These are phyloP conservation scores for Tolypocladium album DNA, from an alignment of 2,329 filamentous ascomycete species.

Conservation along the genomic window DNA sequence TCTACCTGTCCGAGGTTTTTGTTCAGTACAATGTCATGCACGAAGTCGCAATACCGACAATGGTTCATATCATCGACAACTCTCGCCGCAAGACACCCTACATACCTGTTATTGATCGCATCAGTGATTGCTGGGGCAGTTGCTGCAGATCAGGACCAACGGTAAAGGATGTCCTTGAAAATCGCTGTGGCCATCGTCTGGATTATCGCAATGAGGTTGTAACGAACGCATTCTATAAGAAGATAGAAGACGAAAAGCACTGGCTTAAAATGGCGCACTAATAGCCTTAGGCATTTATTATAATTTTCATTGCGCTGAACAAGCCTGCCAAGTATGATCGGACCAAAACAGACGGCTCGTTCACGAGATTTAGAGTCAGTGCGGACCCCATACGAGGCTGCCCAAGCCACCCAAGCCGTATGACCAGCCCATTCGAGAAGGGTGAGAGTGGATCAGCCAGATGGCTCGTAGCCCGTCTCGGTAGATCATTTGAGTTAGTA, in stretches of 20 bases:
- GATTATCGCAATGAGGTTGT: not conserved
- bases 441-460: no score
- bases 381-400: no score
- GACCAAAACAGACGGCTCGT: no score
- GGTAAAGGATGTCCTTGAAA: not conserved
- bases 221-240: not conserved
- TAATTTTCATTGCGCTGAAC: not conserved
- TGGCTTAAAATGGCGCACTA: not conserved
- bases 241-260: not conserved
- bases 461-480: no score
- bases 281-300: not conserved
- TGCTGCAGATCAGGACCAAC: not conserved
- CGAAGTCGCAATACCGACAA: not conserved
- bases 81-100: not conserved
- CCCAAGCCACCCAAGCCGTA: no score
- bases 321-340: not conserved
- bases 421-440: no score
- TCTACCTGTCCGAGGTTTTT: not conserved
- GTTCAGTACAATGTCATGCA: not conserved
- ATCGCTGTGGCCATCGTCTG: not conserved
- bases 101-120: not conserved
- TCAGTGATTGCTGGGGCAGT: not conserved
- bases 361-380: no score
- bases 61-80: not conserved
- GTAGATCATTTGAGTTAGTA: no score